Evolutionary conservation across 768 basidiomycete genomes (phyloP).

Genomic region (Sistotremastrum niveocremeum): DNA sequence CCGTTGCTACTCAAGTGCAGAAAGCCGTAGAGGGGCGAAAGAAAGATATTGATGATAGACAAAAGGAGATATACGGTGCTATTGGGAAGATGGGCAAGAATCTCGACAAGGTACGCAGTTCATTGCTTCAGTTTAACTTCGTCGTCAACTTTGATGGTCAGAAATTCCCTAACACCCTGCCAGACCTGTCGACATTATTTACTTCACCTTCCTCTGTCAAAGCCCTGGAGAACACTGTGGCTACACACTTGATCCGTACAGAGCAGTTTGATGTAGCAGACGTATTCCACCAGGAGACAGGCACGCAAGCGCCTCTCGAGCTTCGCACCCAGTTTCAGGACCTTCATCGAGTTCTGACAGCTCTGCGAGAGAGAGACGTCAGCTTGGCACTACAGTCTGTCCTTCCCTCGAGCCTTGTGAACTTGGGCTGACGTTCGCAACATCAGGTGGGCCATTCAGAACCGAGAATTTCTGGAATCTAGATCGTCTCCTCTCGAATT

Average conservation of each 20-base stretch:
- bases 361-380: slow-evolving; percentile 53
- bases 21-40: slow-evolving; percentile 54
- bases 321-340: slow-evolving; percentile 47
- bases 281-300: slow-evolving; percentile 59
- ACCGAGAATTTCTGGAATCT: slow-evolving; percentile 49
- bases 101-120: slow-evolving; percentile 67
- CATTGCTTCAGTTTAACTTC: neutral
- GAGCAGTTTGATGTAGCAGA: slow-evolving; percentile 71
- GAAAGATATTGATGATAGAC: slow-evolving; percentile 76
- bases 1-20: slow-evolving; percentile 35
- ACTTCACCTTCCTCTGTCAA: slow-evolving; percentile 40
- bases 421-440: neutral
- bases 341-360: slow-evolving; percentile 57
- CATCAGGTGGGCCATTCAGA: slow-evolving; percentile 62
- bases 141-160: slow-evolving; percentile 15
- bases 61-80: slow-evolving; percentile 78
- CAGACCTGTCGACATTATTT: slow-evolving; percentile 56
- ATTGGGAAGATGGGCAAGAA: slow-evolving; percentile 71
- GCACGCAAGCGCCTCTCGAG: slow-evolving; percentile 37
- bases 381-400: slow-evolving; percentile 66
- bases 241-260: slow-evolving; percentile 64
- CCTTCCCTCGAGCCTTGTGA: neutral
- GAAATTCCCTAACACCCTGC: slow-evolving; percentile 42
- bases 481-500: slow-evolving; percentile 80
- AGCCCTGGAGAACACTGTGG: slow-evolving; percentile 59